Base-by-base conservation (phyloP, 306 rosid species). In the Castanea mollissima region DNA sequence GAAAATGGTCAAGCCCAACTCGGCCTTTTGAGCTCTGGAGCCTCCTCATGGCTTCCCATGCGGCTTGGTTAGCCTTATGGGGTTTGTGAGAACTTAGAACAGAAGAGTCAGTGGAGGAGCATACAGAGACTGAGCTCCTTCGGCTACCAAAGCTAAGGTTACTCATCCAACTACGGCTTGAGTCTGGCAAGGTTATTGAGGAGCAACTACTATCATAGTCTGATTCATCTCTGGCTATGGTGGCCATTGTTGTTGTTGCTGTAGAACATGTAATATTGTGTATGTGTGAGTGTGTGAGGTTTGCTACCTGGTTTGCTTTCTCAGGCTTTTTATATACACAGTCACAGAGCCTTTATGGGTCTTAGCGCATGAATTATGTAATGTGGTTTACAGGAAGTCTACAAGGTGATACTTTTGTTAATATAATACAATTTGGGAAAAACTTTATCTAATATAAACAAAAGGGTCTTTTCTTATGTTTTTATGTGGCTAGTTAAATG, bases 131-230 rank as follows among this genome's bases (percentile, higher is more conserved):
- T 0, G 96, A 90, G 88, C 96, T 85, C 7, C 84, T 93, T 1
- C 77, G 89, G 89, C 98, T 92, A 21, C 94, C 88, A 87, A 88
- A 89, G 86, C 98, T 94, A 20, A 90, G 89, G 91, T 86, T 92
- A 80, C 90, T 92, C 92, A 91, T 84, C 98, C 96, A 93, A 86
- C 98, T 94, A 10, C 88, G 85, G 86, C 68, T 94, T 0, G 96
- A 95, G 57, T 92, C 98, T 0, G 93, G 97, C 25, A 90, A 78
- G 46, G 97, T 94, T 76, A 91, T 74, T 46, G 99, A 90, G 78
- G 99, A 92, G 77, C 89, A 86, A 77, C 93, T 91, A 80, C 97
- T 92, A 54, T 92, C 97, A 34, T 91, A 90, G 85, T 89, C 97
- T 1, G 92, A 88, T 73, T 91, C 93, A 18, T 91, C 92, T 79